A percentile compares a stretch with the other conserved stretches of the same genome.
Evolutionary conservation across 2,329 filamentous ascomycete genomes (phyloP).

Genomic region (Gremmenia infestans): DNA sequence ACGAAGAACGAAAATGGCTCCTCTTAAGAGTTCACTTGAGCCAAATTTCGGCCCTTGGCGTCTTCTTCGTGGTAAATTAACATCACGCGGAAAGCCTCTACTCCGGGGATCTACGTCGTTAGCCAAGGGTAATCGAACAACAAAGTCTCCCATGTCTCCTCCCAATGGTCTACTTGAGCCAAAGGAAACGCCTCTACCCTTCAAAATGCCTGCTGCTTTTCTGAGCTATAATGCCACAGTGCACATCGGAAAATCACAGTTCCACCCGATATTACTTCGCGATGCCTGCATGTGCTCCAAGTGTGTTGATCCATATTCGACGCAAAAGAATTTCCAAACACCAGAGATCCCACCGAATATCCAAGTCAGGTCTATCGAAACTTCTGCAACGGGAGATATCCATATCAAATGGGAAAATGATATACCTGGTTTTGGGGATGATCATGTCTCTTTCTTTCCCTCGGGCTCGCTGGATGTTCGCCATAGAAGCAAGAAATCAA

Average conservation of each 20-base stretch:
- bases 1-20: background rate
- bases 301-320: constrained; percentile 54
- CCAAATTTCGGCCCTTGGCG: too few species aligned
- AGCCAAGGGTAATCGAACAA: too few species aligned
- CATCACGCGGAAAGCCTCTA: too few species aligned
- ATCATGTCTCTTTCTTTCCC: constrained; percentile 26
- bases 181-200: too few species aligned
- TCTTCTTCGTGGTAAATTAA: too few species aligned
- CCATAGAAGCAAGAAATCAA: background rate
- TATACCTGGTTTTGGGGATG: constrained; percentile 31
- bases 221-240: background rate
- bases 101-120: too few species aligned
- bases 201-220: too few species aligned
- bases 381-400: constrained; percentile 37
- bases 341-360: constrained; percentile 55
- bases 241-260: background rate
- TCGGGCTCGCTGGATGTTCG: constrained; percentile 11
- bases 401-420: constrained; percentile 54
- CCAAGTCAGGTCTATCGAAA: constrained; percentile 30
- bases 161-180: too few species aligned
- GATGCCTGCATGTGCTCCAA: constrained; percentile 53
- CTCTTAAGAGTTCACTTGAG: background rate
- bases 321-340: constrained; percentile 61
- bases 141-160: too few species aligned
- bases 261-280: constrained; percentile 38